phyloP scores from a whole-genome alignment of 1,284 basidiomycete species.

The Ustilago xerochloae region DNA sequence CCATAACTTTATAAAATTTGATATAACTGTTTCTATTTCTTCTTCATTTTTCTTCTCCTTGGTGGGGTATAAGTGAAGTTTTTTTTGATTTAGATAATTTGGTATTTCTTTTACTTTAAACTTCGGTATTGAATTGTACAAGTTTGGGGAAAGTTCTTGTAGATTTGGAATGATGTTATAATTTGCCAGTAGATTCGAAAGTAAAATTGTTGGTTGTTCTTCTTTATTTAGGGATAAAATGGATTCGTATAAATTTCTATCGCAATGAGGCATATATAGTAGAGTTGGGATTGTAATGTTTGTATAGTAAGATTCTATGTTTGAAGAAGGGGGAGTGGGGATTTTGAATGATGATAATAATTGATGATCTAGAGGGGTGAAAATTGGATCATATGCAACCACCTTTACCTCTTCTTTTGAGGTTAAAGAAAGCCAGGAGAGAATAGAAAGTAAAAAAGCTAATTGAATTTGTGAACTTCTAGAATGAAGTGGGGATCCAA shows the following conservation, averaged over 20 bases:
- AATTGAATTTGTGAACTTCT: constrained; percentile 39
- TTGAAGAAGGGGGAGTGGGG: not conserved
- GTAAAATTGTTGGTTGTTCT: not conserved
- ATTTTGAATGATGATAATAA: no score
- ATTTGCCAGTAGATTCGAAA: constrained; percentile 26
- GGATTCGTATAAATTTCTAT: constrained; percentile 29
- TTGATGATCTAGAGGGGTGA: not conserved
- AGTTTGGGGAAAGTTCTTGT: not conserved
- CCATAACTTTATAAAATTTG: constrained; percentile 2
- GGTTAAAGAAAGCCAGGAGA: not conserved
- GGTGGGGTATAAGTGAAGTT: not conserved
- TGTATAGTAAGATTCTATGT: constrained; percentile 10
- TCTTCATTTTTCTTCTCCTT: not conserved
- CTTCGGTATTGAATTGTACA: not conserved
- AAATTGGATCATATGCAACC: constrained; percentile 38
- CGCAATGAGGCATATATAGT: constrained; percentile 51
- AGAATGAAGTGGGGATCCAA: constrained; percentile 15
- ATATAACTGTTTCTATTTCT: not conserved
- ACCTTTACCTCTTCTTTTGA: not conserved
- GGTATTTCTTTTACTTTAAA: not conserved
- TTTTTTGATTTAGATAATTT: constrained; percentile 10
- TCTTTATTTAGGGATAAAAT: constrained; percentile 13
- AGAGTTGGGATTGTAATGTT: not conserved
- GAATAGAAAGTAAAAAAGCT: constrained; percentile 26
- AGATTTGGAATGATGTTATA: constrained; percentile 4